Base-by-base conservation (phyloP, 768 basidiomycete genomes). In the Pilatotrama ljubarskyi region DNA sequence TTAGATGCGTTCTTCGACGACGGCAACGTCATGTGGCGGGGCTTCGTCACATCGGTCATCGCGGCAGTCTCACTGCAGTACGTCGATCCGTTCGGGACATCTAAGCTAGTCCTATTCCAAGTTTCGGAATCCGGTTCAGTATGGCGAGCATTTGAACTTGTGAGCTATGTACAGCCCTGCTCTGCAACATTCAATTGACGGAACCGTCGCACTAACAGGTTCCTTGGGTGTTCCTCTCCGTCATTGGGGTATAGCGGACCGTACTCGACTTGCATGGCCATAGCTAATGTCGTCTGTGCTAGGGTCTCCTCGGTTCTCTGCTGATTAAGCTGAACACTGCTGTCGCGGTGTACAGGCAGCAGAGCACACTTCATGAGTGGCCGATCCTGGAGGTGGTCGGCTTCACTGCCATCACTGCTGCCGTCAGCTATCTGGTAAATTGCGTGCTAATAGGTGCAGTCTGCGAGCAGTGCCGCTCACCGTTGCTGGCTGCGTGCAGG, bases 41-140 rank as follows among this genome's bases (percentile, higher is more conserved):
- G 87, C n/a, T 96, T 96, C 69, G 92, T 92, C 55, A 92, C 91
- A 15, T 93, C 91, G 7, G 90, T 88, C 50, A 82, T 94, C 51
- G 93, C 93, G 0, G 91, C 92, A 1, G 84, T 92, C n/a, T 81
- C 89, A 0, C 73, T 96, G 52, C 90, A 93, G 70, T 86, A 87
- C 71, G 80, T 94, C 47, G 88, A 95, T 67, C 93, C 93, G 0
- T 95, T 94, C 70, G 87, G 88, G 35, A 92, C 88, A 13, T 85
- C 88, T 20, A 93, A 93, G 67, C 80, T 94, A 18, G 91, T 93
- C 8, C 76, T 93, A 26, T 91, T 91, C 68, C 84, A 88, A 71
- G 88, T 88, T 58, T 86, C 84, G 1, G 83, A 78, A 59, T 78
- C 77, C 18, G 78, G 78, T 35, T 82, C 84, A 62, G 81, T 80